phyloP scores from a whole-genome alignment of 768 basidiomycete species.

The Psilocybe tampanensis region DNA sequence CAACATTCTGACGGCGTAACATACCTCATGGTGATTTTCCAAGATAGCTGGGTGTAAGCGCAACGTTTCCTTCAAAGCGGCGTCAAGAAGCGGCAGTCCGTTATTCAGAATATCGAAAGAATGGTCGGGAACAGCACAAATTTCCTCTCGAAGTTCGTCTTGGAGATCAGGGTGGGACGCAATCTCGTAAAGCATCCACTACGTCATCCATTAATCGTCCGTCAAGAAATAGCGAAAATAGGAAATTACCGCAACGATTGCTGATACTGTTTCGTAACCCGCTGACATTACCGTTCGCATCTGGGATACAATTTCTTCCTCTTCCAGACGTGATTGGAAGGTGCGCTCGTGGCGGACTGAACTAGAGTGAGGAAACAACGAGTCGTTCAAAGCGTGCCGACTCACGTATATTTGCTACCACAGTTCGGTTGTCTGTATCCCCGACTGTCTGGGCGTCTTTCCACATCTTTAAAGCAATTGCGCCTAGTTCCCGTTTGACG shows the following conservation, averaged over 20 bases:
- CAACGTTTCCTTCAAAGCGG: constrained; percentile 62
- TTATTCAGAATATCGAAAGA: constrained; percentile 53
- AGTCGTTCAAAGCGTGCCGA: not conserved
- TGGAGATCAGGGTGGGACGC: constrained; percentile 54
- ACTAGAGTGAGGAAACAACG: constrained; percentile 23
- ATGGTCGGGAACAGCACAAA: constrained; percentile 45
- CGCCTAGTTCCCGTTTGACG: constrained; percentile 55
- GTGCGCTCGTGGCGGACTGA: constrained; percentile 45
- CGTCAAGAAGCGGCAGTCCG: constrained; percentile 57
- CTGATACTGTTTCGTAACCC: constrained; percentile 57
- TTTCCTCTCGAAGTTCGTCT: constrained; percentile 56
- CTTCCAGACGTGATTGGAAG: constrained; percentile 34
- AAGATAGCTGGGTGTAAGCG: constrained; percentile 63
- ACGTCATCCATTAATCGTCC: constrained; percentile 9
- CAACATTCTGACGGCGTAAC: constrained; percentile 2
- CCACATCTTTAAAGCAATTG: constrained; percentile 55
- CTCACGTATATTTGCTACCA: constrained; percentile 61
- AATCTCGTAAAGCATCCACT: constrained; percentile 73
- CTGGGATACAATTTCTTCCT: constrained; percentile 56
- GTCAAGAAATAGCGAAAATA: constrained; percentile 12
- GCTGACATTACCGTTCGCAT: constrained; percentile 68
- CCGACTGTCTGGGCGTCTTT: constrained; percentile 49
- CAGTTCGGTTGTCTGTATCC: constrained; percentile 44
- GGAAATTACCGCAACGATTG: constrained; percentile 39
- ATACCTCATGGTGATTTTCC: constrained; percentile 67